Base-by-base conservation (phyloP, 1,284 basidiomycete genomes). In the Pholiota adiposa region DNA sequence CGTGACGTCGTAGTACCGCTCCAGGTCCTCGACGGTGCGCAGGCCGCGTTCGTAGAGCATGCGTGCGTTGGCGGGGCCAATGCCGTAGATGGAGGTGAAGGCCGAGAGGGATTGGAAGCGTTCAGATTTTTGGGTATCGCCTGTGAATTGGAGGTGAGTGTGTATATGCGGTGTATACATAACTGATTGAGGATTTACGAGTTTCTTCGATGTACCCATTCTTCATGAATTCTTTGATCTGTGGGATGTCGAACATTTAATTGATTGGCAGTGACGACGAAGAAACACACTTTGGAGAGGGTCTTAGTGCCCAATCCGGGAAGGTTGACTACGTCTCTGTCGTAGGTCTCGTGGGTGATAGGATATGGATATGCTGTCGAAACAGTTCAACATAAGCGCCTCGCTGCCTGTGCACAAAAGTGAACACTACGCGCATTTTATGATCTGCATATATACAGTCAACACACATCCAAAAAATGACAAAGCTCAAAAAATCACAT, bases 11-110 rank as follows among this genome's bases (percentile, higher is more conserved):
- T 88, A 90, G 65, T 89, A 88, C 40, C 77, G 72, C 59, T 88
- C 83, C 41, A 92, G 76, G 64, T 92, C 86, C 4, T 83, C 79
- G 14, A 90, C 67, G 0, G 81, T 86, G 46, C 86, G 81, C 46
- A 90, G 71, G 3, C 87, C 86, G 25, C 81, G 75, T 21, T 81
- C 80, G 69, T 86, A 90, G 3, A 92, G 77, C 36, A 79, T 75
- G 4, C 84, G 81, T 3, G 90, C 89, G 2, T 82, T 89, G n/a
- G 76, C 72, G 0, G 89, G 78, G 6, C 91, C 92, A 34, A 94
- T 86, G 6, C 90, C 89, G 55, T 94, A 86, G 60, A 93, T 75
- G 1, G 80, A 77, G n/a, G 81, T 77, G 63, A 94, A 89, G 0
- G 76, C 68, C 0, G 80, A 79, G 2, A 93, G 77, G 0, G 83